Percentiles rank a stretch among this genome's conserved stretches.
Conservation (phyloP, 441 rosid genomes). For the Erysimum cheiri region DNA sequence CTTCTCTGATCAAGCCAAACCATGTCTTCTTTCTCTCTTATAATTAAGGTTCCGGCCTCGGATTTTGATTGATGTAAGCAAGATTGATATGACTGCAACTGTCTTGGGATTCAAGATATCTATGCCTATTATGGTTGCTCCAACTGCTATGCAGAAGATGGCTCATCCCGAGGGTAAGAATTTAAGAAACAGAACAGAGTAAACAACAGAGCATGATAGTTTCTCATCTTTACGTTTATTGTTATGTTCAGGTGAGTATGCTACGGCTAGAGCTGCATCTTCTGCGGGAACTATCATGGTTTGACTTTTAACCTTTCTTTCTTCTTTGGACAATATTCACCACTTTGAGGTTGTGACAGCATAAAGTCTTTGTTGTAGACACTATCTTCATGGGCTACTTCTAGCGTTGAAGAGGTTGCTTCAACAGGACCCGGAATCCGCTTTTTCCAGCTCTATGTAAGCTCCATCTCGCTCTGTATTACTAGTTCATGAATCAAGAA, state of each 20-base stretch:
- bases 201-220: slow-evolving; percentile 6
- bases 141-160: slow-evolving; percentile 96
- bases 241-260: slow-evolving; percentile 73
- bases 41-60: slow-evolving; percentile 86
- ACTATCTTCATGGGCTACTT: slow-evolving; percentile 85
- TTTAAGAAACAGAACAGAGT: slow-evolving; percentile 7
- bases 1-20: background rate
- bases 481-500: slow-evolving; percentile 8
- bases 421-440: slow-evolving; percentile 92
- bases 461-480: slow-evolving; percentile 16
- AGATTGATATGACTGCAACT: slow-evolving; percentile 80
- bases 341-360: background rate
- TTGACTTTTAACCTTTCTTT: slow-evolving; percentile 6
- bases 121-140: slow-evolving; percentile 99
- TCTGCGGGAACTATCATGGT: slow-evolving; percentile 96
- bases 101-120: slow-evolving; percentile 92
- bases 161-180: slow-evolving; percentile 94
- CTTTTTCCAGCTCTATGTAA: slow-evolving; percentile 91
- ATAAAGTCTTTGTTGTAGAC: slow-evolving; percentile 52
- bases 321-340: background rate
- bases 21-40: background rate
- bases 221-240: background rate
- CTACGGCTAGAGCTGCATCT: slow-evolving; percentile 93
- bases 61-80: slow-evolving; percentile 86
- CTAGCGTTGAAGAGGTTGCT: slow-evolving; percentile 93